Evolutionary conservation across 176 grass and related monocot species (phyloP).

Genomic region (Themeda triandra): DNA sequence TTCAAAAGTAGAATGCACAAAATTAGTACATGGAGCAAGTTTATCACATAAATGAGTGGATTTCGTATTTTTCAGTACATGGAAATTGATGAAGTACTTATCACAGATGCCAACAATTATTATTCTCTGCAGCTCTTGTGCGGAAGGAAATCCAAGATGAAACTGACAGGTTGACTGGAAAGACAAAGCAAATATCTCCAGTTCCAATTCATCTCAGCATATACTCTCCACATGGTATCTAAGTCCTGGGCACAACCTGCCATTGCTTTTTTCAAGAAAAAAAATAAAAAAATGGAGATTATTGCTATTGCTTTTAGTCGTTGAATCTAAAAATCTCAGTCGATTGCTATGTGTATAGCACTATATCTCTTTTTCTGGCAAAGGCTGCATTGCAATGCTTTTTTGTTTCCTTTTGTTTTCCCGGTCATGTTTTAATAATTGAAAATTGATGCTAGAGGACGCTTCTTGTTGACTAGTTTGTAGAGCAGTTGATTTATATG

Average conservation of each 20-base stretch:
- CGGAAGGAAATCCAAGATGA: constrained; percentile 93
- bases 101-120: background rate
- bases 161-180: constrained; percentile 84
- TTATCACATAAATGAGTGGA: too few species aligned
- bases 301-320: background rate
- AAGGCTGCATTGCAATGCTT: constrained; percentile 1
- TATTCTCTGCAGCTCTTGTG: constrained; percentile 62
- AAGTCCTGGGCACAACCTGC: background rate
- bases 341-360: background rate
- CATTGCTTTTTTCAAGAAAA: background rate
- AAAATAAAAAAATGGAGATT: background rate
- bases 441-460: background rate
- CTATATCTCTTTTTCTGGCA: background rate
- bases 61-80: too few species aligned
- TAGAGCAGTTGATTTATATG: constrained; percentile 2
- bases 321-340: background rate
- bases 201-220: constrained; percentile 99
- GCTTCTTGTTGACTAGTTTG: background rate
- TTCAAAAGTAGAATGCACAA: background rate
- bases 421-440: background rate
- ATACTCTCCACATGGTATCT: constrained; percentile 76
- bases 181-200: constrained; percentile 80
- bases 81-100: too few species aligned
- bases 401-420: background rate
- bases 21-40: too few species aligned